Conservation (phyloP, 2,329 filamentous ascomycete species). For the Aureobasidium sp. region DNA sequence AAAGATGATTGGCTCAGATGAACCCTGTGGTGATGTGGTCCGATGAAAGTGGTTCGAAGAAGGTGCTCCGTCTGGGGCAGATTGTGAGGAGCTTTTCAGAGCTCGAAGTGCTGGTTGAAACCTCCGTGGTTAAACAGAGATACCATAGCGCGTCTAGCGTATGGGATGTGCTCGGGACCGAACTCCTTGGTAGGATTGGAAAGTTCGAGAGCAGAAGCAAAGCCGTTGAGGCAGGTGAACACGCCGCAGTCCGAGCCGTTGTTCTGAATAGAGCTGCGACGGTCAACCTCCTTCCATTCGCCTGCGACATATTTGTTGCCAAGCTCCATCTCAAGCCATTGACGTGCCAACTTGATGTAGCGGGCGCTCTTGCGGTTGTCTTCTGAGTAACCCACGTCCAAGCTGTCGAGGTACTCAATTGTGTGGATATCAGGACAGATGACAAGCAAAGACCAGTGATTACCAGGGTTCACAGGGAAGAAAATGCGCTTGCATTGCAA, state of each 20-base stretch:
- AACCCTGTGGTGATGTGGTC: not conserved
- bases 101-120: conserved; percentile 52
- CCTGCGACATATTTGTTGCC: conserved; percentile 46
- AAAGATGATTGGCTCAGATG: not conserved
- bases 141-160: conserved; percentile 49
- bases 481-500: conserved; percentile 60
- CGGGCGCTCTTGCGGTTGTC: conserved; percentile 6
- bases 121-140: conserved; percentile 61
- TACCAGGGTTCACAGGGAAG: conserved; percentile 54
- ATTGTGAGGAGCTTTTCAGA: not conserved
- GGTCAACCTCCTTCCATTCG: conserved; percentile 52
- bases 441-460: conserved; percentile 67
- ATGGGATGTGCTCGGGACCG: conserved; percentile 47
- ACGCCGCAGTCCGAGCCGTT: conserved; percentile 73
- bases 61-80: not conserved
- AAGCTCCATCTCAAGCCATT: conserved; percentile 55
- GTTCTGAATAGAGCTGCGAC: conserved; percentile 50
- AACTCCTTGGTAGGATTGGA: conserved; percentile 39
- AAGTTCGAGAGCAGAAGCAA: conserved; percentile 45
- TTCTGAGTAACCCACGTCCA: conserved; percentile 35
- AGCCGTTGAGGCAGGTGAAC: conserved; percentile 65
- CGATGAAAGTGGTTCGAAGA: not conserved
- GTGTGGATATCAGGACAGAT: conserved; percentile 55
- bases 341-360: conserved; percentile 27
- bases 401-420: conserved; percentile 64